Evolutionary conservation across 73 alveolate species (phyloP), one percentile per base, ranked within the genome.

Genomic region (Uronychia binucleata): DNA sequence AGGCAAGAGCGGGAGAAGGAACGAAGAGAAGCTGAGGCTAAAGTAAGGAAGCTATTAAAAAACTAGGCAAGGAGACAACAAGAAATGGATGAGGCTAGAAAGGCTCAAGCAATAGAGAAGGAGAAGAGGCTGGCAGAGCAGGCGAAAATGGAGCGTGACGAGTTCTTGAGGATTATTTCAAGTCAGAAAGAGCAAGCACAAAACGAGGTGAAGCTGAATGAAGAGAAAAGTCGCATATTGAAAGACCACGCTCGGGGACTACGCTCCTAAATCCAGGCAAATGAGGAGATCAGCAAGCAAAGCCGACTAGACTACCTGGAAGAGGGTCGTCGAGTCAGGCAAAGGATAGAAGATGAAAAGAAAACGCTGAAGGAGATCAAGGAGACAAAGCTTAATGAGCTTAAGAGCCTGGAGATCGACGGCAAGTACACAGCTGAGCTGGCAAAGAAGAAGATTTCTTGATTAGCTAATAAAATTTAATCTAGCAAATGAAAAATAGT

Each of bases 141-240:
- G 78, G 99, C 99, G 26, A 93, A 93, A 85, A 83, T 75, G 46
- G 99, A 96, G 74, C 83, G 97, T 86, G 97, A 95, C 83, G 99
- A 95, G 79, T 96, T 92, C 81, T 85, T 94, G 88, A 94, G 92
- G 57, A 92, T 96, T 28, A 93, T 96, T 76, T 60, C 83, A 34
- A 88, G 89, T 30, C 92, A 97, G 91, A 95, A 94, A 84, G 95
- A 97, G 92, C 96, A 95, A 87, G 90, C 90, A 74, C 94, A 85
- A 75, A 87, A 80, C 34, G 97, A 91, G 85, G 92, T 83, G 59
- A 86, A 85, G 77, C 77, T 86, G 26, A 94, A 91, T 59, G 91
- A 92, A 32, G 94, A 91, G 67, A 83, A 91, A 77, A 93, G 87
- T 26, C 89, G 90, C 57, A 76, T 88, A 35, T 75, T 92, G 58